Conservation (phyloP, 2,329 filamentous ascomycete genomes). For the Pestalotiopsis fici region DNA sequence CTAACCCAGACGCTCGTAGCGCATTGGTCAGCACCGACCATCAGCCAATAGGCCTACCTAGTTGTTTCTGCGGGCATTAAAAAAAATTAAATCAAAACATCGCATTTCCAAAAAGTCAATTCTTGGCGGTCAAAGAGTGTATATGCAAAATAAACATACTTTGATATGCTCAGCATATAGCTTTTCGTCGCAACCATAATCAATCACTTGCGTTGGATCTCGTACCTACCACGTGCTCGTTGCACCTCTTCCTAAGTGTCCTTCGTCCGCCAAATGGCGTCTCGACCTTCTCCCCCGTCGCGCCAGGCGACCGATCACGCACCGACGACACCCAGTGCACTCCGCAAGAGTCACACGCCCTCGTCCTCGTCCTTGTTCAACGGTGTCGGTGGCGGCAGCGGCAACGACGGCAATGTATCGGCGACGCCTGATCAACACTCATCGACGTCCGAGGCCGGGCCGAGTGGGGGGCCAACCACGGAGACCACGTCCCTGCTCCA, state of each 20-base stretch:
- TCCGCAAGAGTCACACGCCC: constrained; percentile 29
- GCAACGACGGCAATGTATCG: not conserved
- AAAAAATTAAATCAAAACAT: not conserved
- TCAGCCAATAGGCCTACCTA: not conserved
- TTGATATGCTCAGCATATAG: not conserved
- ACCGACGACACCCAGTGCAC: constrained; percentile 28
- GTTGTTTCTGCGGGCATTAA: not conserved
- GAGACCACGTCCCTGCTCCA: constrained; percentile 51
- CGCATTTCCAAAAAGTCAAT: not conserved
- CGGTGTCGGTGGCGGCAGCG: constrained; percentile 13
- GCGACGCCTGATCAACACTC: not conserved
- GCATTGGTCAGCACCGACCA: not conserved
- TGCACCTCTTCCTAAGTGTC: too few relatives aligned
- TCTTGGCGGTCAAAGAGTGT: not conserved
- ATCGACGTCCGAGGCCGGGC: constrained; percentile 9
- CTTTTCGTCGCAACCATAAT: not conserved
- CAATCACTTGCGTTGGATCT: not conserved
- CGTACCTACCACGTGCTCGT: too few relatives aligned
- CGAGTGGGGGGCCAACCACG: constrained; percentile 12
- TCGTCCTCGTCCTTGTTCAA: constrained; percentile 22
- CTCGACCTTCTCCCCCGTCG: constrained; percentile 8
- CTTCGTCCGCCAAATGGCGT: not conserved
- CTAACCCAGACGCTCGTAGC: not conserved
- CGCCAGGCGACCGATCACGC: constrained; percentile 20
- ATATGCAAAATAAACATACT: not conserved